These are phyloP conservation scores for Xylariaceae sp. DNA, from an alignment of 2,329 filamentous ascomycete species.

Conservation along the genomic window DNA sequence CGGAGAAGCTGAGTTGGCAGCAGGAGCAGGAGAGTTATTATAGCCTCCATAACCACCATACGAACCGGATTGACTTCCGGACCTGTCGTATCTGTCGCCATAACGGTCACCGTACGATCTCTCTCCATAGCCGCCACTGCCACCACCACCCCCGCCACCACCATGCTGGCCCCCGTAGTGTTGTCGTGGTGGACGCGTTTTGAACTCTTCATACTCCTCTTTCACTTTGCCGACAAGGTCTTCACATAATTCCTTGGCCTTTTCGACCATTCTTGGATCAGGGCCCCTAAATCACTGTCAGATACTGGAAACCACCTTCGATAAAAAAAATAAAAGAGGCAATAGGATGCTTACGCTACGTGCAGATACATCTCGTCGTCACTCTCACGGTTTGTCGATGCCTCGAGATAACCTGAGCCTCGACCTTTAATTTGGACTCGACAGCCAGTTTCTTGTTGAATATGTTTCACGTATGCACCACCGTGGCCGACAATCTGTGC, in stretches of 20 bases:
- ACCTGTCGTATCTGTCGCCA: slow-evolving; percentile 42
- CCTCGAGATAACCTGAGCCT: slow-evolving; percentile 92
- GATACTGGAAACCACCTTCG: slow-evolving; percentile 19
- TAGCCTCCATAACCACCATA: slow-evolving; percentile 44
- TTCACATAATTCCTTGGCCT: slow-evolving; percentile 86
- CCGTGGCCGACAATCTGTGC: slow-evolving; percentile 95
- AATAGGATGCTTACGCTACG: slow-evolving; percentile 72
- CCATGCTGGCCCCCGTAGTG: slow-evolving; percentile 58
- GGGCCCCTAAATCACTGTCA: slow-evolving; percentile 70
- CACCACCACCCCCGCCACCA: slow-evolving; percentile 46
- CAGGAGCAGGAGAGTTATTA: slow-evolving; percentile 48
- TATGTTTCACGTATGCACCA: slow-evolving; percentile 96
- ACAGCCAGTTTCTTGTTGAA: slow-evolving; percentile 92
- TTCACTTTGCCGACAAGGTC: slow-evolving; percentile 87
- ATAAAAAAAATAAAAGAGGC: neutral
- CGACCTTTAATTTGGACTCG: slow-evolving; percentile 98
- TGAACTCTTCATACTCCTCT: slow-evolving; percentile 89
- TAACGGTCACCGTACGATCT: slow-evolving; percentile 38
- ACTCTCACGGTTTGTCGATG: slow-evolving; percentile 84
- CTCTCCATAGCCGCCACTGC: slow-evolving; percentile 49
- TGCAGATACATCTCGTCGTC: slow-evolving; percentile 97
- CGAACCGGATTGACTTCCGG: slow-evolving; percentile 40
- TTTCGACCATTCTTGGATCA: slow-evolving; percentile 82
- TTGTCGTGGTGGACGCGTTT: slow-evolving; percentile 74
- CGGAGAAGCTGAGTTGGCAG: slow-evolving; percentile 46